These are phyloP conservation scores for Tetrapisispora arboricola DNA, from an alignment of 805 yeast genomes.

Conservation along the genomic window DNA sequence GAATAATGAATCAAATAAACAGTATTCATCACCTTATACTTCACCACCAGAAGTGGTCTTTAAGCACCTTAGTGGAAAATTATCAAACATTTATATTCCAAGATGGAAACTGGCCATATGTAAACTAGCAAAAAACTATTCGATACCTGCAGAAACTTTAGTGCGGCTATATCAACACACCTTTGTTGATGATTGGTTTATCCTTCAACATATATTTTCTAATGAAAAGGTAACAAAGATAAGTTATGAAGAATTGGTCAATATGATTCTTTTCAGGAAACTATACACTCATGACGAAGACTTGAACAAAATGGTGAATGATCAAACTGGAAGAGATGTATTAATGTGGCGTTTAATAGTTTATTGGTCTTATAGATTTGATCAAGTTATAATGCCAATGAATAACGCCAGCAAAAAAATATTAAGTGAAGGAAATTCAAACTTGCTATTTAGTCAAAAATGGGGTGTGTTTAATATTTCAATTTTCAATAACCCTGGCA, in stretches of 20 bases:
- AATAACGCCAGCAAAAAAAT: no score
- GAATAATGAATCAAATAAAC: not conserved
- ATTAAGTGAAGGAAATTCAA: no score
- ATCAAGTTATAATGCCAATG: constrained; percentile 17
- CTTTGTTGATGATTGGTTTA: constrained; percentile 24
- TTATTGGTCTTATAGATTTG: constrained; percentile 34
- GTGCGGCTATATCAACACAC: constrained; percentile 45
- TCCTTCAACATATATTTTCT: constrained; percentile 11
- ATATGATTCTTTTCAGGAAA: constrained; percentile 48
- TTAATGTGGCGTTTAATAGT: constrained; percentile 31
- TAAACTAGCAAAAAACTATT: constrained; percentile 19
- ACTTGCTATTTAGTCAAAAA: constrained; percentile 26
- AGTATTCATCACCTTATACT: constrained; percentile 38
- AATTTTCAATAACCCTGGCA: constrained; percentile 19
- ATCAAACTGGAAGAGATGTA: constrained; percentile 30
- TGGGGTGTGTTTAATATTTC: constrained; percentile 27
- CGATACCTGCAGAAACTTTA: constrained; percentile 28
- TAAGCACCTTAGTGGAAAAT: constrained; percentile 23
- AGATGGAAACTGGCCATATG: not conserved
- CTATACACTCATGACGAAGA: constrained; percentile 33
- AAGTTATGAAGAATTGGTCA: constrained; percentile 40
- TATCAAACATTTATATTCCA: not conserved
- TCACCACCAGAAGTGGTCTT: constrained; percentile 33
- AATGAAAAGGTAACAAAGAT: constrained; percentile 16
- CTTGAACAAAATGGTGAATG: constrained; percentile 25